Evolutionary conservation across 1,284 basidiomycete genomes (phyloP), one percentile per base, ranked within the genome.

Genomic region (Cryptococcus sp.): DNA sequence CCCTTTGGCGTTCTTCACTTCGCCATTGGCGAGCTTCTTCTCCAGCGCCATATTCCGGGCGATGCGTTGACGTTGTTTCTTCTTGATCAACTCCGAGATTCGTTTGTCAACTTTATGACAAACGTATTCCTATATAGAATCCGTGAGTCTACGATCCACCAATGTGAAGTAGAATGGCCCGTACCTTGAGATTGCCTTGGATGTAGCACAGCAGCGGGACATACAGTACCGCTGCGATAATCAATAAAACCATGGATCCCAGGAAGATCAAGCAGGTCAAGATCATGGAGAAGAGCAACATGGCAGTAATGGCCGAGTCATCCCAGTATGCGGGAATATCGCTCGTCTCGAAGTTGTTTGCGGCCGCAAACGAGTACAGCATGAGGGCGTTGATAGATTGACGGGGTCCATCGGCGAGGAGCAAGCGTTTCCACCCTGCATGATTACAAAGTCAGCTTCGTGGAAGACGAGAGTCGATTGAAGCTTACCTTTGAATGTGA

Each of bases 91-190:
- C 74, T 90, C 90, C 57, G 88, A 85, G 68, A 99, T 97, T 66
- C 95, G 90, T 87, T 96, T 97, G 81, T 98, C 95, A 55, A 97
- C 92, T 81, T 98, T 97, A 82, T 98, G 92, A 79, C 94, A 98
- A 78, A 91, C 93, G 80, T 96, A 98, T 84, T 98, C 95, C 87
- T 94, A 47, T n/a, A 27, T n/a, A 11, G 23, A 1, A 17, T 50
- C 15, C 4, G 25, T 15, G n/a, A 11, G 48, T 30, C 19, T 16
- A 35, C 25, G 23, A 50, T 25, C 25, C 13, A 25, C 27, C 41
- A 53, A 30, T n/a, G 20, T 20, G 15, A 40, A 30, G 13, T 52
- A 51, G 49, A 52, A 46, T 13, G 38, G 48, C 1, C 57, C 76
- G 62, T 62, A 88, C 89, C 86, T 95, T 95, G 55, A 97, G 81